These are phyloP conservation scores for Xylaria nigripes DNA, from an alignment of 495 filamentous ascomycete species.

Conservation along the genomic window DNA sequence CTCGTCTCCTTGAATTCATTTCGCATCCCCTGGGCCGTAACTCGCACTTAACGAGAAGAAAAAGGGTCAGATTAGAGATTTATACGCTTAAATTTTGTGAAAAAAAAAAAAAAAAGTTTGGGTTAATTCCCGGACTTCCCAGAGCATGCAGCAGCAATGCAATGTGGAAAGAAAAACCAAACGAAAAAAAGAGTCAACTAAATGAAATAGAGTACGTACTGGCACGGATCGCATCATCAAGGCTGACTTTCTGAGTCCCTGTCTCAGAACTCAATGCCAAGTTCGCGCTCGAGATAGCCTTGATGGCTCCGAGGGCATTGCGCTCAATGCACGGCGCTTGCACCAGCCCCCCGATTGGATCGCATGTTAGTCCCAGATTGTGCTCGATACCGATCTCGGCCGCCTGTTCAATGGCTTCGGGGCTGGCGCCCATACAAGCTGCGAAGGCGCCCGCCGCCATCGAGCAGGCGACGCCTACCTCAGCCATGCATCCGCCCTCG, in stretches of 20 bases:
- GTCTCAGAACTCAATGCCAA: slow-evolving; percentile 28
- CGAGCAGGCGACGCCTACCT: slow-evolving; percentile 33
- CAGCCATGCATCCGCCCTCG: slow-evolving; percentile 32
- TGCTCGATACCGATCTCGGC: slow-evolving; percentile 33
- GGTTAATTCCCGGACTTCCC: background rate
- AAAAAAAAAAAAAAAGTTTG: too few species aligned
- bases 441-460: slow-evolving; percentile 32
- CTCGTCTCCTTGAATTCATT: slow-evolving; percentile 35
- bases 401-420: slow-evolving; percentile 30
- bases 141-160: background rate
- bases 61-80: background rate
- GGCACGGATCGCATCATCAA: slow-evolving; percentile 30
- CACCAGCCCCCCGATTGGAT: slow-evolving; percentile 28
- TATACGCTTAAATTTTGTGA: background rate
- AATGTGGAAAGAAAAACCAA: background rate
- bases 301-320: slow-evolving; percentile 29
- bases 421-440: slow-evolving; percentile 30
- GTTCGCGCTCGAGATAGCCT: slow-evolving; percentile 31
- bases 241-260: slow-evolving; percentile 26
- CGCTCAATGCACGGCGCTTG: slow-evolving; percentile 32
- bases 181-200: background rate
- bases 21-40: slow-evolving; percentile 29
- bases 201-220: background rate
- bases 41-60: slow-evolving; percentile 12
- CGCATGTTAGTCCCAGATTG: slow-evolving; percentile 29